Evolutionary conservation across 192 early-diverging fungal species (phyloP).

Genomic region (Linnemannia elongata): DNA sequence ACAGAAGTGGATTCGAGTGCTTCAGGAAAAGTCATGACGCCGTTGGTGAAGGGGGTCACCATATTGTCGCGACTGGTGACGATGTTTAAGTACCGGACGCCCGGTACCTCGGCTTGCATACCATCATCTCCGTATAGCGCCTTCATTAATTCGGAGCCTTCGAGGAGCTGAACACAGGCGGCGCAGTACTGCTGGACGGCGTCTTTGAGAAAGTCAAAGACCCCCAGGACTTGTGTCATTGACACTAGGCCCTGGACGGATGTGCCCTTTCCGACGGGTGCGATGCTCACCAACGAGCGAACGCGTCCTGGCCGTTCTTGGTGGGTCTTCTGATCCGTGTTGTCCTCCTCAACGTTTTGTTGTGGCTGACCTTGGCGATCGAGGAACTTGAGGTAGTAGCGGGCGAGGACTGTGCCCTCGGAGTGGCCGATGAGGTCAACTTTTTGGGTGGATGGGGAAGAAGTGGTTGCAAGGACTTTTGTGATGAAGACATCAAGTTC

Average conservation of each 20-base stretch:
- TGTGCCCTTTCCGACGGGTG: conserved; percentile 26
- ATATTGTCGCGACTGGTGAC: conserved; percentile 10
- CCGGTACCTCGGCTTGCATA: not conserved
- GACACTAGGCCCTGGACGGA: conserved; percentile 7
- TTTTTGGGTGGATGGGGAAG: not conserved
- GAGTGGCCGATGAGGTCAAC: conserved; percentile 43
- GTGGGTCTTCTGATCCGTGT: not conserved
- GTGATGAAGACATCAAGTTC: conserved; percentile 13
- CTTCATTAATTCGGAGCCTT: conserved; percentile 16
- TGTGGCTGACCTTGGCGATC: not conserved
- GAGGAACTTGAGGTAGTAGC: not conserved
- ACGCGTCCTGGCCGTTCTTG: not conserved
- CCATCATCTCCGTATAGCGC: conserved; percentile 1
- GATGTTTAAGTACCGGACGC: conserved; percentile 23
- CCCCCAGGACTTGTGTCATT: conserved; percentile 9
- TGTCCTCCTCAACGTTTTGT: not conserved
- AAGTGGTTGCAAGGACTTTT: conserved; percentile 17
- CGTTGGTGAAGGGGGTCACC: conserved; percentile 31
- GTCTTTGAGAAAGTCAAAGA: not conserved
- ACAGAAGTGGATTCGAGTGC: not conserved
- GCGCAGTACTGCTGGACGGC: not conserved
- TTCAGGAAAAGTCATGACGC: not conserved
- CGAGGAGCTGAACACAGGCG: conserved; percentile 24
- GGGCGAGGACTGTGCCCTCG: conserved; percentile 24
- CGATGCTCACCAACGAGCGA: conserved; percentile 16